A percentile compares a stretch with the other conserved stretches of the same genome.
Conservation (phyloP, 371 early-diverging fungal genomes). For the Mucor mucedo region DNA sequence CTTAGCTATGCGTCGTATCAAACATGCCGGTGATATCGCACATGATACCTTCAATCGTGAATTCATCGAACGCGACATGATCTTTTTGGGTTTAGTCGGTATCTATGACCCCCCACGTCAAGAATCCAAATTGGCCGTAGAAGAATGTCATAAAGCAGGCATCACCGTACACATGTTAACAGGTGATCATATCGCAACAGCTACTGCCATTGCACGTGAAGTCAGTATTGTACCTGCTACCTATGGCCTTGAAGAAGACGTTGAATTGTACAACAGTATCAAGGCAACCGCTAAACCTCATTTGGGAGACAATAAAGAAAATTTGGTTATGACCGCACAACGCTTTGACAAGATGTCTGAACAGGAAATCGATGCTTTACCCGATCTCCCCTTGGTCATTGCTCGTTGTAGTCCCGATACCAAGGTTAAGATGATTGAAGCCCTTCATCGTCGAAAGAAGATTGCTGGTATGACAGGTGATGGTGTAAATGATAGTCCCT, state of each 20-base stretch:
- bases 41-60: slow-evolving; percentile 62
- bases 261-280: slow-evolving; percentile 12
- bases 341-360: slow-evolving; percentile 86
- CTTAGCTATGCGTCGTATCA: slow-evolving; percentile 56
- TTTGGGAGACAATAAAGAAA: slow-evolving; percentile 26
- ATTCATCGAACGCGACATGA: slow-evolving; percentile 73
- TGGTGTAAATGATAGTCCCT: slow-evolving; percentile 93
- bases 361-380: slow-evolving; percentile 76
- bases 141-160: slow-evolving; percentile 88
- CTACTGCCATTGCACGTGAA: slow-evolving; percentile 91
- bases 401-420: slow-evolving; percentile 96
- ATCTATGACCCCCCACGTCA: slow-evolving; percentile 92
- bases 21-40: slow-evolving; percentile 42
- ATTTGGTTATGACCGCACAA: slow-evolving; percentile 82
- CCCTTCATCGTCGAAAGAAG: slow-evolving; percentile 82
- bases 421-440: slow-evolving; percentile 95
- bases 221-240: slow-evolving; percentile 81
- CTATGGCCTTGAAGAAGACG: slow-evolving; percentile 38
- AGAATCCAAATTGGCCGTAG: slow-evolving; percentile 78
- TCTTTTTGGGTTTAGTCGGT: slow-evolving; percentile 90
- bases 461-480: slow-evolving; percentile 88
- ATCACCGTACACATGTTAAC: slow-evolving; percentile 96
- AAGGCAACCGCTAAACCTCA: slow-evolving; percentile 29
- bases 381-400: slow-evolving; percentile 89
- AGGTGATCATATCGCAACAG: slow-evolving; percentile 94